Conservation (phyloP, 352 stramenopile genomes). For the Pythium rhizo-oryzae region DNA sequence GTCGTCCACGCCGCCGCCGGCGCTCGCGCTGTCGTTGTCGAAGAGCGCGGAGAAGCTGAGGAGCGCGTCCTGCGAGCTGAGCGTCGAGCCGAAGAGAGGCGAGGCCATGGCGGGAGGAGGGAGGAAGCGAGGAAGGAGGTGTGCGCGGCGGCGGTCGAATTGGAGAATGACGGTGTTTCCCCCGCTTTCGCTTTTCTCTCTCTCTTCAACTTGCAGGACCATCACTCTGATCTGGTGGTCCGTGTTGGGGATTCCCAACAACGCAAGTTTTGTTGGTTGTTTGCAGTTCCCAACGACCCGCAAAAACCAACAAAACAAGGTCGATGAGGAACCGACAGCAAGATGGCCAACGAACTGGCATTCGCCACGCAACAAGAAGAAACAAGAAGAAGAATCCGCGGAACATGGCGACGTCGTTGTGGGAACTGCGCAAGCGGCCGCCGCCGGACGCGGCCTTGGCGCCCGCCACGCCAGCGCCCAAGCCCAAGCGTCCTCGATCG, state of each 20-base stretch:
- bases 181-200: no score
- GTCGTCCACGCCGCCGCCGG: not conserved
- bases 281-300: no score
- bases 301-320: not conserved
- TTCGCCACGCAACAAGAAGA: no score
- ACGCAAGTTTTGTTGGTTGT: no score
- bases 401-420: conserved; percentile 16
- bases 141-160: not conserved
- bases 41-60: not conserved
- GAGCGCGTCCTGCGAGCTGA: not conserved
- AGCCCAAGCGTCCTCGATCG: not conserved
- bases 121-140: not conserved
- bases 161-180: not conserved
- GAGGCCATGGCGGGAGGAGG: not conserved
- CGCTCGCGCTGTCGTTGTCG: not conserved
- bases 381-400: no score
- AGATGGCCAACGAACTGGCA: no score
- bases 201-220: conserved; percentile 27
- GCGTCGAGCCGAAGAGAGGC: no score
- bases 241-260: no score
- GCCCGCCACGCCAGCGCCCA: not conserved
- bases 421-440: conserved; percentile 24
- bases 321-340: not conserved
- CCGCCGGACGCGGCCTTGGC: not conserved
- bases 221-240: conserved; percentile 20